Percentiles rank a stretch among this genome's conserved stretches.
These are phyloP conservation scores for Aspergillus uvarum DNA, from an alignment of 2,329 filamentous ascomycete species.

Conservation along the genomic window DNA sequence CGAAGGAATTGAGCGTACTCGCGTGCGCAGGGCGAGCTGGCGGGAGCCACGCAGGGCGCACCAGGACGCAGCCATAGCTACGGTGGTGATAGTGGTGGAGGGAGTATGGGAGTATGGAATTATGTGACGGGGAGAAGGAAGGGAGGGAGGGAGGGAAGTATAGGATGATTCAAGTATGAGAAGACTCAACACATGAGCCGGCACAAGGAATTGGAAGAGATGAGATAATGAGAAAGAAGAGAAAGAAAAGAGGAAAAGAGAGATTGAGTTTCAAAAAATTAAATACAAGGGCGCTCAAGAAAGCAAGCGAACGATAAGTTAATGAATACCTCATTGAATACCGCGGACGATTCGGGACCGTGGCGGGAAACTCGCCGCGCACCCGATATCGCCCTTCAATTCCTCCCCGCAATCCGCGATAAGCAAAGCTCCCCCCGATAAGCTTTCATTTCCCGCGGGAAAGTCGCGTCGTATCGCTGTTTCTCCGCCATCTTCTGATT, in stretches of 20 bases:
- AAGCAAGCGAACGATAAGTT: conserved; percentile 5
- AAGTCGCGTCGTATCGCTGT: background rate
- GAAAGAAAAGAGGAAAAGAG: conserved; percentile 7
- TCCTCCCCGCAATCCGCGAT: conserved; percentile 4
- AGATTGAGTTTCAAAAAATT: conserved; percentile 4
- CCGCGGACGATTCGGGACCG: conserved; percentile 18
- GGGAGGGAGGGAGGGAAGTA: background rate
- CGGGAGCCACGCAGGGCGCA: conserved; percentile 37
- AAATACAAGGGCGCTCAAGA: background rate
- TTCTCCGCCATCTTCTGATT: no score
- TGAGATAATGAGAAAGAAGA: background rate
- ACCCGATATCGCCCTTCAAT: conserved; percentile 10
- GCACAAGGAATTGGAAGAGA: background rate
- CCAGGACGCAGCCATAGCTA: conserved; percentile 35
- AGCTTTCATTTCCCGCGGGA: conserved; percentile 18
- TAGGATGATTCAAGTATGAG: conserved; percentile 1
- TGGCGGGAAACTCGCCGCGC: conserved; percentile 19
- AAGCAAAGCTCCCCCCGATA: conserved; percentile 9
- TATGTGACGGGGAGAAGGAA: background rate
- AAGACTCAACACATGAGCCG: conserved; percentile 5
- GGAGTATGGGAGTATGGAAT: background rate
- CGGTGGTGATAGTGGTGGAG: conserved; percentile 5
- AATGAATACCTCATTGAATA: conserved; percentile 9
- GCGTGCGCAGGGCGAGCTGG: conserved; percentile 36
- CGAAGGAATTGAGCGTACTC: conserved; percentile 22